Evolutionary conservation across 805 yeast species (phyloP).

Genomic region (Wickerhamiella vanderwaltii): DNA sequence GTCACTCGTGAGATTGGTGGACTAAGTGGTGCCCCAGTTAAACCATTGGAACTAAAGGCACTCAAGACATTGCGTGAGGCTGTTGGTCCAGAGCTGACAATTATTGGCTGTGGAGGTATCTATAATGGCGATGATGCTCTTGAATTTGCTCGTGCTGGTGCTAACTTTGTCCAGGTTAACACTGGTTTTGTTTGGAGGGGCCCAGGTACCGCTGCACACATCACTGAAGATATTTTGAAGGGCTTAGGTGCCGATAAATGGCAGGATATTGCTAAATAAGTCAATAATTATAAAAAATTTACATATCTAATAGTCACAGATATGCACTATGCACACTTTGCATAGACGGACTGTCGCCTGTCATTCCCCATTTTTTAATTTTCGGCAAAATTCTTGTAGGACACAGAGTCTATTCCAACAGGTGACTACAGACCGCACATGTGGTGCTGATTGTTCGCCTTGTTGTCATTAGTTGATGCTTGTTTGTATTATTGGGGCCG

Average conservation of each 20-base stretch:
- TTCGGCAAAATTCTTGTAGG: too few species aligned
- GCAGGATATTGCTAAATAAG: constrained; percentile 26
- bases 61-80: constrained; percentile 58
- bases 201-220: constrained; percentile 61
- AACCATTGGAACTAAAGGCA: constrained; percentile 64
- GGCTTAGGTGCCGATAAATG: constrained; percentile 77
- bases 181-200: constrained; percentile 90
- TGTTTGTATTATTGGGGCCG: too few species aligned
- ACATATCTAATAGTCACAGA: too few species aligned
- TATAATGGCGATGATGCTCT: constrained; percentile 76
- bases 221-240: constrained; percentile 45
- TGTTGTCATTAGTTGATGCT: too few species aligned
- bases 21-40: constrained; percentile 82
- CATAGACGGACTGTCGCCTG: too few species aligned
- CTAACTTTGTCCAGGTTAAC: constrained; percentile 74
- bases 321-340: too few species aligned
- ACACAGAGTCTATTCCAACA: too few species aligned
- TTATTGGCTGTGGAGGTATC: constrained; percentile 93
- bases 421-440: too few species aligned
- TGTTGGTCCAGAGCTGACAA: constrained; percentile 60
- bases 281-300: too few species aligned
- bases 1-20: constrained; percentile 65
- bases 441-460: too few species aligned
- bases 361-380: too few species aligned
- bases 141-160: constrained; percentile 89